phyloP scores from a whole-genome alignment of 2,329 filamentous ascomycete species.

The Lecanicillium sp. region DNA sequence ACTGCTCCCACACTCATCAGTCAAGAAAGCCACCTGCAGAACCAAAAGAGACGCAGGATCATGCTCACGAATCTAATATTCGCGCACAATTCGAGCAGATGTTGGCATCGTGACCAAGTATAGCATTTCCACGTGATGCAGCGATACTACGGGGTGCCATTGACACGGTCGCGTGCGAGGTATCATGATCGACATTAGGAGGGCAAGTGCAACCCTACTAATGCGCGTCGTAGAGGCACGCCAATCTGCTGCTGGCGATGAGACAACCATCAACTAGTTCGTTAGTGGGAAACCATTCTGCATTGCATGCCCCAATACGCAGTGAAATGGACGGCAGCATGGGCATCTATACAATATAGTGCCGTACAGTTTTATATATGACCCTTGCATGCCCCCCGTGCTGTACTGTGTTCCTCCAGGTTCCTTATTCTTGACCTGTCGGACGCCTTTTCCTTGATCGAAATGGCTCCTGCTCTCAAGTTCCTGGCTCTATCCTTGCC shows the following conservation, averaged over 20 bases:
- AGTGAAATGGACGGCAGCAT: no score
- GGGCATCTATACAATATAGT: not conserved
- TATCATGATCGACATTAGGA: constrained; percentile 2
- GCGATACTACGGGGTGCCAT: not conserved
- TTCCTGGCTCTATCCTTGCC: constrained; percentile 2
- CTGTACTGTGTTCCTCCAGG: not conserved
- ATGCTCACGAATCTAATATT: not conserved
- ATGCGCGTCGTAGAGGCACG: constrained; percentile 9
- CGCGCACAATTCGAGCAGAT: not conserved
- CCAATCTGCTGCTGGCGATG: constrained; percentile 7
- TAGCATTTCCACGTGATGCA: constrained; percentile 5
- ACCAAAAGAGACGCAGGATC: no score
- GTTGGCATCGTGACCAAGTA: constrained; percentile 6
- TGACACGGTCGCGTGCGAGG: constrained; percentile 7
- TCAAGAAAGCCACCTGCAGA: no score
- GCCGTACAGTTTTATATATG: not conserved
- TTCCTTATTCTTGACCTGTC: not conserved
- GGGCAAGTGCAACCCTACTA: constrained; percentile 3
- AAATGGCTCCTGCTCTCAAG: constrained; percentile 5
- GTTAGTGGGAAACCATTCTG: not conserved
- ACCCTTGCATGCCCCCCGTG: not conserved
- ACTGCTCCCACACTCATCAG: no score
- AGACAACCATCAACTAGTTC: no score
- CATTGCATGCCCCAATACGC: no score
- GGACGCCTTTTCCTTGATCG: not conserved